phyloP scores from a whole-genome alignment of 352 stramenopile genomes.

The Globisporangium perplexum region DNA sequence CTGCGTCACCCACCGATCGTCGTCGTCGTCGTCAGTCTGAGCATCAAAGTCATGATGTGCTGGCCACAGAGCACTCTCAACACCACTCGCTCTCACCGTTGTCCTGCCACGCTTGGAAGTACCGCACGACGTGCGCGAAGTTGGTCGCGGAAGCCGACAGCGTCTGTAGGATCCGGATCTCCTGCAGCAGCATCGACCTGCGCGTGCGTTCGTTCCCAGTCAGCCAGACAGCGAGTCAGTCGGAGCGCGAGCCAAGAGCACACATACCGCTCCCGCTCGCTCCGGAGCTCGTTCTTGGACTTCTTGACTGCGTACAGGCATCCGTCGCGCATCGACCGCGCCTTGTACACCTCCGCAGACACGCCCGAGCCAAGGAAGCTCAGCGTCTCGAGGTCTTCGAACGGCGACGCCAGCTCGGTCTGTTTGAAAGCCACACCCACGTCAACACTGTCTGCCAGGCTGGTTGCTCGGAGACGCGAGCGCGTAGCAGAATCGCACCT shows the following conservation, averaged over 20 bases:
- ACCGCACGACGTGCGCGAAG: constrained; percentile 89
- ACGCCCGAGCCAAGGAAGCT: constrained; percentile 61
- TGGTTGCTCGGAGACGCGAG: constrained; percentile 9
- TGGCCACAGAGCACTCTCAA: too few species aligned
- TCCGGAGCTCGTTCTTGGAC: constrained; percentile 71
- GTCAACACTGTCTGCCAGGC: background rate
- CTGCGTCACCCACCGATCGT: constrained; percentile 18
- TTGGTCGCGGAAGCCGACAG: constrained; percentile 25
- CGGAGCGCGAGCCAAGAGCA: background rate
- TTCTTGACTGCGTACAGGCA: constrained; percentile 74
- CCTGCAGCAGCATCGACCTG: constrained; percentile 56
- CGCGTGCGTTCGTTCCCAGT: background rate
- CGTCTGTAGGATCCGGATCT: constrained; percentile 52
- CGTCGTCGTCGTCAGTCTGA: too few species aligned
- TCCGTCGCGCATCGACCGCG: constrained; percentile 27
- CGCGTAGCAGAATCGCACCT: constrained; percentile 17
- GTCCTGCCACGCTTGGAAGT: constrained; percentile 94
- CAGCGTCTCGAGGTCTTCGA: constrained; percentile 51
- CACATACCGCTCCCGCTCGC: constrained; percentile 59
- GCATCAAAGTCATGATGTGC: too few species aligned
- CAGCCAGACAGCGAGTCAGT: background rate
- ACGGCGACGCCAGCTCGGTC: constrained; percentile 14
- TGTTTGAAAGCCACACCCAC: constrained; percentile 6
- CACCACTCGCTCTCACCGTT: constrained; percentile 35
- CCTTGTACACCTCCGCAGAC: constrained; percentile 69